Evolutionary conservation across 805 yeast genomes (phyloP).

Genomic region (Ogataea allantospora): DNA sequence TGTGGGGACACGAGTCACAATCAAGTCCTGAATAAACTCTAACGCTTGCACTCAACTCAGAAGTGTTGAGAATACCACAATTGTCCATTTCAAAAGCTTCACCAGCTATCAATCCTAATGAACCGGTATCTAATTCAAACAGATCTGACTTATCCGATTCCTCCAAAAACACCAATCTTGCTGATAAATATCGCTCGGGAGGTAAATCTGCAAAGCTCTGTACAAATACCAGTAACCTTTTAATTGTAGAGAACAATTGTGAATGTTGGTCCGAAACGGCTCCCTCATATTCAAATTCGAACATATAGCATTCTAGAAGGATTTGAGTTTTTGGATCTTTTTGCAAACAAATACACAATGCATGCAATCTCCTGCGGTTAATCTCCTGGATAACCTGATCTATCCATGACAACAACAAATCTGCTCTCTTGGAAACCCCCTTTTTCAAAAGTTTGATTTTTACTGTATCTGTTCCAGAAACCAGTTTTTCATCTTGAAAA

Average conservation of each 20-base stretch:
- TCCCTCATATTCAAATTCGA: slow-evolving; percentile 42
- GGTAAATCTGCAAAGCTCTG: slow-evolving; percentile 56
- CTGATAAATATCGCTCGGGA: slow-evolving; percentile 41
- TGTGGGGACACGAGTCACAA: slow-evolving; percentile 32
- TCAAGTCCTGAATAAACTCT: neutral
- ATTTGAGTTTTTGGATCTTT: slow-evolving; percentile 36
- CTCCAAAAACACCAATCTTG: slow-evolving; percentile 48
- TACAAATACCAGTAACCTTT: slow-evolving; percentile 49
- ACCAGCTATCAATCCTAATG: slow-evolving; percentile 30
- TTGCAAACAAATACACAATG: slow-evolving; percentile 46
- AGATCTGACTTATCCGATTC: slow-evolving; percentile 44
- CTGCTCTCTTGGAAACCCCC: slow-evolving; percentile 48
- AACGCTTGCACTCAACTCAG: neutral
- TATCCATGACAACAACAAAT: slow-evolving; percentile 51
- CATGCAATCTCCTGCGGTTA: slow-evolving; percentile 39
- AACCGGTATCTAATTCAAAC: slow-evolving; percentile 41
- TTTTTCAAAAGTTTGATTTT: slow-evolving; percentile 47
- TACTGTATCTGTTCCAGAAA: slow-evolving; percentile 39
- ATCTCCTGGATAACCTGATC: slow-evolving; percentile 34
- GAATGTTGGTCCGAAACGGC: neutral
- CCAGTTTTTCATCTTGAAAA: slow-evolving; percentile 48
- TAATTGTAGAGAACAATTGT: slow-evolving; percentile 43
- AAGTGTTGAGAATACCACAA: slow-evolving; percentile 27
- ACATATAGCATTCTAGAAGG: slow-evolving; percentile 50
- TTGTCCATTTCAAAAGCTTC: slow-evolving; percentile 17